Evolutionary conservation across 23 red algal genomes (phyloP).

Genomic region (Rhodosorus marinus): DNA sequence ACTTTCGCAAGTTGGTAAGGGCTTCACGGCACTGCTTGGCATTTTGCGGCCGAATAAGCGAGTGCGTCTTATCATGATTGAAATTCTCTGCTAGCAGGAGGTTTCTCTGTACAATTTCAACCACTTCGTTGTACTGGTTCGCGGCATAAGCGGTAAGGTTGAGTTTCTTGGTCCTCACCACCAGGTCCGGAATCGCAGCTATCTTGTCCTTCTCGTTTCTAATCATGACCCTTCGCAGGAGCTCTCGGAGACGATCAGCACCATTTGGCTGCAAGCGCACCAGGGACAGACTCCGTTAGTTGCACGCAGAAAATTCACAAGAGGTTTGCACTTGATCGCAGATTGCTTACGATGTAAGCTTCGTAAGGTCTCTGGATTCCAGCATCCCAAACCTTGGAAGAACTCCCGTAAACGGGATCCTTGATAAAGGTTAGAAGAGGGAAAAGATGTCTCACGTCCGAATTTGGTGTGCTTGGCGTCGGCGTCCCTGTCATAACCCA

Average conservation of each 20-base stretch:
- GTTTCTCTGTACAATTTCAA: constrained; percentile 12
- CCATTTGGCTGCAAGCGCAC: too few relatives aligned
- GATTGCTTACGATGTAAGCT: constrained; percentile 6
- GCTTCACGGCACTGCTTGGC: neutral
- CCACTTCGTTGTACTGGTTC: constrained; percentile 13
- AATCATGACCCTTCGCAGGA: constrained; percentile 14
- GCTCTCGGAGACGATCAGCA: too few relatives aligned
- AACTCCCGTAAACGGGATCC: constrained; percentile 35
- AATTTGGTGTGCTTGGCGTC: constrained; percentile 17
- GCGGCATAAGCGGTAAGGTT: constrained; percentile 1
- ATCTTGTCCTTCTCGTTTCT: constrained; percentile 16
- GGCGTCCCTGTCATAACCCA: constrained; percentile 99
- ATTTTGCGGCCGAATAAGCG: constrained; percentile 19
- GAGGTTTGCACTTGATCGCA: constrained; percentile 7
- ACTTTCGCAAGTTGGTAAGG: constrained; percentile 13
- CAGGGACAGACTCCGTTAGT: too few relatives aligned
- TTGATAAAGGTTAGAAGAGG: constrained; percentile 56
- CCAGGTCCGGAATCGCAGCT: constrained; percentile 6
- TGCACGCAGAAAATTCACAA: too few relatives aligned
- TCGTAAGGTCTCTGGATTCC: constrained; percentile 51
- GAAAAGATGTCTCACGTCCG: constrained; percentile 44
- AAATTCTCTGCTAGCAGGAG: constrained; percentile 28
- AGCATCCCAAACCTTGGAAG: constrained; percentile 23
- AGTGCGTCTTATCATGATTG: constrained; percentile 14
- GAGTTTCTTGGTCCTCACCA: neutral